Conservation (phyloP, 495 filamentous ascomycete species). For the Trichocladium antarcticum region DNA sequence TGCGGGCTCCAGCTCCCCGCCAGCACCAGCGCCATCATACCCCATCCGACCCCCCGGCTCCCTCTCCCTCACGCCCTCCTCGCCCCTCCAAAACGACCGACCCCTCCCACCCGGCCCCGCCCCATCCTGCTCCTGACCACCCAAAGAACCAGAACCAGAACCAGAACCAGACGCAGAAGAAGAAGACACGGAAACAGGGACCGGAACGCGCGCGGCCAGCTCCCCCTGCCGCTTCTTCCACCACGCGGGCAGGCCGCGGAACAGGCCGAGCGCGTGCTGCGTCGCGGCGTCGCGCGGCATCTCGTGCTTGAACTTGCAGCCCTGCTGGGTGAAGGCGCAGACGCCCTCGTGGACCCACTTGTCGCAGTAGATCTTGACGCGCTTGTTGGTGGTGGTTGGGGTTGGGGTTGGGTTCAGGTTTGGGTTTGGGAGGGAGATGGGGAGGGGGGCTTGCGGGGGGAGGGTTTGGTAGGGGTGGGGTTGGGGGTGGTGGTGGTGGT, state of each 20-base stretch:
- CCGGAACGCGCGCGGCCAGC: constrained; percentile 11
- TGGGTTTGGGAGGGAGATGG: not conserved
- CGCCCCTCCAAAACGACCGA: no score
- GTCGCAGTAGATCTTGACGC: constrained; percentile 65
- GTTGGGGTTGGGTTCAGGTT: not conserved
- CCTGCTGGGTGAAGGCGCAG: constrained; percentile 75
- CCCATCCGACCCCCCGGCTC: no score
- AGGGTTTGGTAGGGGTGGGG: not conserved
- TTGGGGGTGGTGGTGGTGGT: not conserved
- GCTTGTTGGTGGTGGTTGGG: constrained; percentile 28
- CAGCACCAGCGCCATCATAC: no score
- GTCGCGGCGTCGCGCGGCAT: constrained; percentile 57
- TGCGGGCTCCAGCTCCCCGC: no score
- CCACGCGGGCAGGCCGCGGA: constrained; percentile 42
- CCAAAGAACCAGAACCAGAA: no score
- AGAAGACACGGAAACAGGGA: no score
- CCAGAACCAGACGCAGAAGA: no score
- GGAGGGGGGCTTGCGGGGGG: not conserved
- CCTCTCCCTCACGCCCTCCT: no score
- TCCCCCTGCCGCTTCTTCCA: constrained; percentile 42
- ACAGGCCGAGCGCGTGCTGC: constrained; percentile 52
- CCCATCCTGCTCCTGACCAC: no score
- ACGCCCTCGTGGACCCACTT: constrained; percentile 77
- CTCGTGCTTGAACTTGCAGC: constrained; percentile 78
- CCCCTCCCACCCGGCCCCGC: no score